Base-by-base conservation (phyloP, 306 rosid genomes). In the Rosa rugosa region DNA sequence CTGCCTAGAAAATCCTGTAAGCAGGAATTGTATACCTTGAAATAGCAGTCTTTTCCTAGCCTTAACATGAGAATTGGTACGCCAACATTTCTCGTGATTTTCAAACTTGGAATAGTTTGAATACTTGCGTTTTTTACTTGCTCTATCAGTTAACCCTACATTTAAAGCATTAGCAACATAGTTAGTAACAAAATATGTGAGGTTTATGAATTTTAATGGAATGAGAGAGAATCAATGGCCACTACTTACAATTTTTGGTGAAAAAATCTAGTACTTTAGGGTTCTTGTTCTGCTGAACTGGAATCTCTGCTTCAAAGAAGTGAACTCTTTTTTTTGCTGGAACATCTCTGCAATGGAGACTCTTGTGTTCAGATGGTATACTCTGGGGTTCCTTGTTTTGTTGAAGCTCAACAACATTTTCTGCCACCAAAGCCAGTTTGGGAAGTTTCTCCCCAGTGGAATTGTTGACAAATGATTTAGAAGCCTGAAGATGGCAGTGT, bases 1-100 rank as follows among this genome's bases (percentile, higher is more conserved):
- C 77, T 83, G 89, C 77, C 87, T 81, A 63, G 95, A 84, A 82
- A 89, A 83, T 76, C 99, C 99, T 8, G 99, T 89, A 64, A 94
- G 86, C 72, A 94, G 87, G 88, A 94, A 94, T 34, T 86, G 91
- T 79, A 84, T 79, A 51, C 93, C 97, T 66, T 82, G 92, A 83
- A 94, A 89, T 70, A 91, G 83, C 65, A 85, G 84, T 75, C 79
- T 83, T 65, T 82, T 91, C 80, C 77, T 72, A 31, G 12, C 77
- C 69, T 45, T 77, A 77, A 41, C 46, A 80, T 80, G 81, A 73
- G 56, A 69, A 77, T 83, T 88, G 53, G 75, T 79, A 73, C 78
- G 64, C 69, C 86, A 69, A 41, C 82, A 77, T 77, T 80, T 86
- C 68, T 84, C 82, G 47, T 10, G 50, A 63, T 71, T 80, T 72